Evolutionary conservation across 306 rosid species (phyloP).

Genomic region (Castanea mollissima): DNA sequence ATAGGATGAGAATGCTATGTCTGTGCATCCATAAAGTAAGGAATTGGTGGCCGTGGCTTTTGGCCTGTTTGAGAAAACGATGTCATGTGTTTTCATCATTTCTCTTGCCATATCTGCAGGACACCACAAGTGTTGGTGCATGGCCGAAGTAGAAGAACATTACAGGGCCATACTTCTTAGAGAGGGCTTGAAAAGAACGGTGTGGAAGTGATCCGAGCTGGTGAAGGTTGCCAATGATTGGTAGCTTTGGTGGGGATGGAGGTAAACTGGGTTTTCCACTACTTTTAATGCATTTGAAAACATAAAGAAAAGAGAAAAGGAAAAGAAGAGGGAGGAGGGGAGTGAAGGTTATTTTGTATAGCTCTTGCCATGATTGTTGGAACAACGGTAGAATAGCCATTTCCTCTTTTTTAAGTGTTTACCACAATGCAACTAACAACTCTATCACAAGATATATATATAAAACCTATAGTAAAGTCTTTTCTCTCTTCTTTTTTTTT

Average conservation of each 20-base stretch:
- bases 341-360: background rate
- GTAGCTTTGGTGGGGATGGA: slow-evolving; percentile 18
- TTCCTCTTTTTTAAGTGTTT: background rate
- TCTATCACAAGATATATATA: too few relatives aligned
- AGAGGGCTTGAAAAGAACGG: slow-evolving; percentile 20
- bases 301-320: background rate
- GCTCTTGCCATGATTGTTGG: background rate
- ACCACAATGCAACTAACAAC: background rate
- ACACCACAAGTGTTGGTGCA: slow-evolving; percentile 24
- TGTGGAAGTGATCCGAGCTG: slow-evolving; percentile 22
- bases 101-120: slow-evolving; percentile 33
- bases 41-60: background rate
- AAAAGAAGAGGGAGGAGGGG: background rate
- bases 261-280: background rate
- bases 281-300: background rate
- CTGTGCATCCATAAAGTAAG: slow-evolving; percentile 21
- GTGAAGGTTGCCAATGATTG: slow-evolving; percentile 24
- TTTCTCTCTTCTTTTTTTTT: too few relatives aligned
- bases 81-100: slow-evolving; percentile 23
- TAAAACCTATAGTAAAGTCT: too few relatives aligned
- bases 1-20: background rate
- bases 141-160: slow-evolving; percentile 12
- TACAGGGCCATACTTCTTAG: slow-evolving; percentile 8
- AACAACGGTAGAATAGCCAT: background rate
- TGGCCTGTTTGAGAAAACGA: slow-evolving; percentile 20